Evolutionary conservation across 208 protist genomes (phyloP).

Genomic region (Leishmania tarentolae): DNA sequence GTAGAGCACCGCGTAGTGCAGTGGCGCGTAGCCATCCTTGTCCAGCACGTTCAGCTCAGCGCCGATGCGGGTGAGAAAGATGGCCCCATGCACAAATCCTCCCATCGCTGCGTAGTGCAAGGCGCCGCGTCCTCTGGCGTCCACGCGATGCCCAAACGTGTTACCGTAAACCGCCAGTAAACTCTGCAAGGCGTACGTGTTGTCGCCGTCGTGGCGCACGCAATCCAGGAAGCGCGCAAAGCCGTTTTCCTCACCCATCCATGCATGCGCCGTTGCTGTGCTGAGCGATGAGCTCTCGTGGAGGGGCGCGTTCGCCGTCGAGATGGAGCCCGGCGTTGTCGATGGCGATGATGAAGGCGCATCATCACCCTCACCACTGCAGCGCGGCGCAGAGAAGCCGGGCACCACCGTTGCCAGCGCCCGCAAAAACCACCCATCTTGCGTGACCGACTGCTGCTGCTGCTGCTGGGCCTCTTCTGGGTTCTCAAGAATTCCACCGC

Average conservation of each 20-base stretch:
- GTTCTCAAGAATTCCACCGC: not conserved
- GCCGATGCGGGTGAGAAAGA: constrained; percentile 37
- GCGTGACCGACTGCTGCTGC: not conserved
- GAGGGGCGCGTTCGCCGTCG: constrained; percentile 7
- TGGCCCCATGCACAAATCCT: constrained; percentile 29
- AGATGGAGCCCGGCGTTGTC: not conserved
- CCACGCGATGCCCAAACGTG: constrained; percentile 20
- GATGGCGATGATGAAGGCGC: not conserved
- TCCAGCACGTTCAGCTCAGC: constrained; percentile 38
- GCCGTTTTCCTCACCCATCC: constrained; percentile 28
- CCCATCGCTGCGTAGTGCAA: constrained; percentile 42
- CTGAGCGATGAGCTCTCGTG: constrained; percentile 2
- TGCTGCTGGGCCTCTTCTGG: not conserved
- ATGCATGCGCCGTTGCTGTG: constrained; percentile 4
- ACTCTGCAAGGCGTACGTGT: constrained; percentile 28
- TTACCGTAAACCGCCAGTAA: constrained; percentile 24
- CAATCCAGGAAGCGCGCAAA: constrained; percentile 31
- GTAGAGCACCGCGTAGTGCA: constrained; percentile 44
- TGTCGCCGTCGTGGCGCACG: constrained; percentile 36
- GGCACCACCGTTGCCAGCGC: constrained; percentile 23
- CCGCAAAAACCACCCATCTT: constrained; percentile 22
- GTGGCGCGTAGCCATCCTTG: constrained; percentile 40
- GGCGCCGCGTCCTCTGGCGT: constrained; percentile 31
- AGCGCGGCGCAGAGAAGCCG: constrained; percentile 10
- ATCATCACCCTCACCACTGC: not conserved